A percentile compares a stretch with the other conserved stretches of the same genome.
Conservation (phyloP, 2,329 filamentous ascomycete species). For the Aphanoascus verrucosus region DNA sequence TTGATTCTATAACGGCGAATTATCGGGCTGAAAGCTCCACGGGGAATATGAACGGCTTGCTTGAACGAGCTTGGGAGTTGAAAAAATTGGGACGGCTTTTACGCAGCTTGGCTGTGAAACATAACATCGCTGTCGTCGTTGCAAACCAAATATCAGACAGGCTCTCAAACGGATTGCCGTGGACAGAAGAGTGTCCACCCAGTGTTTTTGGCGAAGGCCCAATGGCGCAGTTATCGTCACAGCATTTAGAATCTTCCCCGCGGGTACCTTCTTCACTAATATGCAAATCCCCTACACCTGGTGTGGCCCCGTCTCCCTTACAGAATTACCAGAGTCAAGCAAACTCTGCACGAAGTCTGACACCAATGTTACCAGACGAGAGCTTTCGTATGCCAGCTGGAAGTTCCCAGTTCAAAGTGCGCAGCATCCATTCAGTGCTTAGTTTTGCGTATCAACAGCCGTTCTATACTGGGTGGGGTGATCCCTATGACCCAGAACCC, state of each 20-base stretch:
- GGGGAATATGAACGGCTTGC: constrained; percentile 46
- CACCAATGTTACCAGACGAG: background rate
- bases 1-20: constrained; percentile 92
- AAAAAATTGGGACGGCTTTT: constrained; percentile 63
- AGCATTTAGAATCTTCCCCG: background rate
- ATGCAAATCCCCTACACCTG: background rate
- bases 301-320: background rate
- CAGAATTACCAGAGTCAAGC: background rate
- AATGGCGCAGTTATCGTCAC: background rate
- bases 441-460: constrained; percentile 79
- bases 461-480: constrained; percentile 94
- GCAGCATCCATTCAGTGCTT: constrained; percentile 45
- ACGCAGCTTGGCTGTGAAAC: constrained; percentile 59
- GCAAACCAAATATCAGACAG: constrained; percentile 93
- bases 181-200: constrained; percentile 11
- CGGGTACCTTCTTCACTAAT: constrained; percentile 11
- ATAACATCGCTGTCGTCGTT: constrained; percentile 75
- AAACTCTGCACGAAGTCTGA: background rate
- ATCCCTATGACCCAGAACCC: constrained; percentile 40
- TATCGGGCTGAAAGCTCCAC: constrained; percentile 68
- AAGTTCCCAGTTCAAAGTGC: constrained; percentile 15
- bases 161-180: constrained; percentile 40
- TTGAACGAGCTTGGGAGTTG: constrained; percentile 64
- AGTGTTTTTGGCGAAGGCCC: background rate
- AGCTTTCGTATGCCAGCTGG: background rate